Evolutionary conservation across 2,329 filamentous ascomycete genomes (phyloP), one percentile per base, ranked within the genome.

Genomic region (Leptographium procerum): DNA sequence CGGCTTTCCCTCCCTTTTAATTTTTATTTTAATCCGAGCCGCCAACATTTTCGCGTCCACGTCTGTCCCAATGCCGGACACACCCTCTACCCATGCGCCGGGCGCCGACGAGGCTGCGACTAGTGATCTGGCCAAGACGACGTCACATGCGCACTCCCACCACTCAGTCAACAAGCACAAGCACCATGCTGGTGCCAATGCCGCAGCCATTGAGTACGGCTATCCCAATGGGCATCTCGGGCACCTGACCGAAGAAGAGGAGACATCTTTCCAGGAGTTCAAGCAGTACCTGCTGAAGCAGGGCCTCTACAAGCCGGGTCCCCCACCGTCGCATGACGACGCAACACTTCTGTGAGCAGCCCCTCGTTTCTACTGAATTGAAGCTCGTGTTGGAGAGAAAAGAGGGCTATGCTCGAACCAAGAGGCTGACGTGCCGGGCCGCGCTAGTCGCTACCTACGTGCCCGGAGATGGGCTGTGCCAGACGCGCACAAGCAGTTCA

Each of bases 401-500:
- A 9, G 40, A n/a, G 8, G 22, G 1, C 50, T 16, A 10, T 50
- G 36, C 48, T 40, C 55, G 58, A 57, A 45, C 61, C 50, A 16
- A 11, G 22, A 16, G 9, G 22, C 45, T 48, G 24, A 48, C 40
- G 40, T 43, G 19, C 40, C 40, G 40, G 40, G 40, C n/a, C 10
- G 10, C 34, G 6, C 16, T 24, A 94, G 89, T 62, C 89, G 91
- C 61, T 96, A 87, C 71, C 78, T 96, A 55, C 87, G 91, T 66
- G 91, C 91, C 36, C 84, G 91, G 59, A 87, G 85, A 71, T 96
- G 92, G 77, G 75, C 86, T 31, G 81, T 89, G 11, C 73, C 84
- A 64, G 90, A 92, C 64, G 91, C 91, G 14, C 86, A 86, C 69
- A 79, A 75, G 60, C 91, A 96, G 73, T 95, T 96, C 74, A 85